Conservation (phyloP, 116 monocot species). For the Papilionanthe hybrid region DNA sequence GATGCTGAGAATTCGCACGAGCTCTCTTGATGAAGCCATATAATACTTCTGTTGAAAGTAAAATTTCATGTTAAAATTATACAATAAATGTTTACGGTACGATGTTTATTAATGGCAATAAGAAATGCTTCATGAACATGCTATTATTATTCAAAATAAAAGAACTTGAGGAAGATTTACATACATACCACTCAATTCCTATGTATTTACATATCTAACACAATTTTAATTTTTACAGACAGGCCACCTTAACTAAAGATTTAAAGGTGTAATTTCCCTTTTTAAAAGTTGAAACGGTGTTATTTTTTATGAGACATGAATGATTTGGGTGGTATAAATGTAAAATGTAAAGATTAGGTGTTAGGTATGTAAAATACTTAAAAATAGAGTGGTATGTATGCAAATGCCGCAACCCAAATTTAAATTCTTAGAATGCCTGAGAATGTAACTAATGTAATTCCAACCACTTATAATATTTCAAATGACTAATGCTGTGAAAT, state of each 20-base stretch:
- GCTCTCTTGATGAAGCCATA: conserved; percentile 96
- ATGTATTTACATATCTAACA: too few relatives aligned
- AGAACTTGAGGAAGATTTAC: too few relatives aligned
- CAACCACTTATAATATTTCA: conserved; percentile 1
- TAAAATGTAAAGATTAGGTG: too few relatives aligned
- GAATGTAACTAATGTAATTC: not conserved
- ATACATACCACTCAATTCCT: too few relatives aligned
- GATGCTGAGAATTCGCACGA: conserved; percentile 89
- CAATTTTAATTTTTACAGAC: too few relatives aligned
- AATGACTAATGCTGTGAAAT: not conserved
- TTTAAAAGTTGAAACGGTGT: too few relatives aligned
- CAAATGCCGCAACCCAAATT: not conserved
- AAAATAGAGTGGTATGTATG: too few relatives aligned
- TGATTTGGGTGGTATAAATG: too few relatives aligned
- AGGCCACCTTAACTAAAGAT: too few relatives aligned
- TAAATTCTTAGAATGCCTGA: not conserved
- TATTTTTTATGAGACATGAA: too few relatives aligned
- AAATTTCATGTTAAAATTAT: conserved; percentile 2
- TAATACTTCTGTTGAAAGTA: conserved; percentile 80
- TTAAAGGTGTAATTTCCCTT: too few relatives aligned
- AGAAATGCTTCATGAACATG: not conserved
- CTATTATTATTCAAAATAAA: not conserved
- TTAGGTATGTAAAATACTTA: too few relatives aligned
- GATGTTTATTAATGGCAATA: not conserved
- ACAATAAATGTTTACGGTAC: not conserved